Percentiles rank a stretch among this genome's conserved stretches.
Conservation (phyloP, 2,329 filamentous ascomycete genomes). For the Magnaporthales sp. region DNA sequence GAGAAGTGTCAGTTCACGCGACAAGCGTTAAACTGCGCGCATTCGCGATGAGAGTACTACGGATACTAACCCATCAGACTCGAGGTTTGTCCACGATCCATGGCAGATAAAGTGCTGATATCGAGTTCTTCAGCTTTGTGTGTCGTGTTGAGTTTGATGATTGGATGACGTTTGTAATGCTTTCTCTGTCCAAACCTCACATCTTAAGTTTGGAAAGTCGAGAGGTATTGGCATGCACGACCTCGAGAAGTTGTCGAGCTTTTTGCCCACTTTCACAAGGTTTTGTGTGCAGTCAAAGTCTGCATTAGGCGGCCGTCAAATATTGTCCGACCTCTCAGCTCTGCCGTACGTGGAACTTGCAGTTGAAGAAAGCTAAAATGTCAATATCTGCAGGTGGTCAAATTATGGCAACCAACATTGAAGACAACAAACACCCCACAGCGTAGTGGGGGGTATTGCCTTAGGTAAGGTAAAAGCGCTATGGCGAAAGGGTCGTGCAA, state of each 20-base stretch:
- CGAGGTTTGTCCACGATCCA: slow-evolving; percentile 13
- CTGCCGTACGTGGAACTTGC: no score
- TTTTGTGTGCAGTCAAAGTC: neutral
- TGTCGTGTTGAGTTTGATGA: neutral
- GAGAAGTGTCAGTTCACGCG: neutral
- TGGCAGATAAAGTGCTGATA: neutral
- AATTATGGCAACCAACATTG: no score
- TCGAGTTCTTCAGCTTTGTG: neutral
- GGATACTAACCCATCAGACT: slow-evolving; percentile 12
- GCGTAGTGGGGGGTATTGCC: no score
- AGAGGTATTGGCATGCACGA: neutral
- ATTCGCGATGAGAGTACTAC: neutral
- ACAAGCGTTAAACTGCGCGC: neutral
- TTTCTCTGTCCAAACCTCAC: neutral
- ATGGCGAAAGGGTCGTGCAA: no score
- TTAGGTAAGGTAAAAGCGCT: no score
- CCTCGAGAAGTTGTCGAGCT: no score
- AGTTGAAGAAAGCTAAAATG: no score
- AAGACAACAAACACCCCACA: no score
- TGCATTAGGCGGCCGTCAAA: neutral
- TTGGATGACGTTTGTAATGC: neutral
- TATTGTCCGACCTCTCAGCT: no score
- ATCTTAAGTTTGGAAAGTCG: neutral
- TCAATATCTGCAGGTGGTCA: no score
- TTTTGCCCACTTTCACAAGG: neutral